Evolutionary conservation across 108 stramenopile genomes (phyloP).

Genomic region (Fragilaria crotonensis): DNA sequence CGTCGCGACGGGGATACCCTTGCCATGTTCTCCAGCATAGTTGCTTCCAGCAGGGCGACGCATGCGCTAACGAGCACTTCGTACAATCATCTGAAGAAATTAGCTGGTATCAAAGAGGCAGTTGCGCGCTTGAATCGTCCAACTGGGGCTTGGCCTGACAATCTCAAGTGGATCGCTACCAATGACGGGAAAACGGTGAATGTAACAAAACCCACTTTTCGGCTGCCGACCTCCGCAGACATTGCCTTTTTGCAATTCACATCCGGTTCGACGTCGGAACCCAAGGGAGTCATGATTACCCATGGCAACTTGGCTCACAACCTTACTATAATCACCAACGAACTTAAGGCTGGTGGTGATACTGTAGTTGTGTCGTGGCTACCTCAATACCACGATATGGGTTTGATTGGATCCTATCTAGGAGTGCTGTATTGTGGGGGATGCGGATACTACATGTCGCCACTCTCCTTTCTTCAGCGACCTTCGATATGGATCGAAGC

Average conservation of each 20-base stretch:
- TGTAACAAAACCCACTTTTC: not conserved
- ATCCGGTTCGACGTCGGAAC: constrained; percentile 90
- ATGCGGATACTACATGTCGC: constrained; percentile 92
- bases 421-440: constrained; percentile 95
- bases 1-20: constrained; percentile 65
- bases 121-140: not conserved
- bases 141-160: constrained; percentile 58
- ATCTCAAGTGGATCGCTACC: constrained; percentile 68
- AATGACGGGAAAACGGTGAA: constrained; percentile 1
- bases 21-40: constrained; percentile 73
- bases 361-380: constrained; percentile 97
- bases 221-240: constrained; percentile 22
- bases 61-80: constrained; percentile 80
- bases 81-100: constrained; percentile 80
- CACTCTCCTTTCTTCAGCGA: constrained; percentile 89
- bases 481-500: constrained; percentile 90
- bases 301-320: constrained; percentile 90
- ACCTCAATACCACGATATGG: constrained; percentile 99
- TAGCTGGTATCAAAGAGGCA: constrained; percentile 13
- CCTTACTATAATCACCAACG: constrained; percentile 74
- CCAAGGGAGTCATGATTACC: constrained; percentile 94
- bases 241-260: constrained; percentile 98
- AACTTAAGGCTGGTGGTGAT: constrained; percentile 58
- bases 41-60: constrained; percentile 64
- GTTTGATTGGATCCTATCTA: constrained; percentile 92